Evolutionary conservation across 2,329 filamentous ascomycete genomes (phyloP).

Genomic region (Falciphora oryzae): DNA sequence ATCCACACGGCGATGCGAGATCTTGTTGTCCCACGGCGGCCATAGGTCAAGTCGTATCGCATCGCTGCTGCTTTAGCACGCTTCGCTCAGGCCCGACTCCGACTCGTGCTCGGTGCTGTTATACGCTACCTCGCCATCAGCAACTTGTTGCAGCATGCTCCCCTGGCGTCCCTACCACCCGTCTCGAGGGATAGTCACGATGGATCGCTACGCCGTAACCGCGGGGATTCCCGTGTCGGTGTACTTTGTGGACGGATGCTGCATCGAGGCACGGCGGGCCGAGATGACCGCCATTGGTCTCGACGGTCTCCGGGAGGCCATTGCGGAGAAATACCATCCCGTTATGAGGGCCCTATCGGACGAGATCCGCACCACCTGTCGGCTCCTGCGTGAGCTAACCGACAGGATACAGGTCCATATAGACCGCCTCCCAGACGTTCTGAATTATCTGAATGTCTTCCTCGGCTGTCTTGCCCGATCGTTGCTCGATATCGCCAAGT

Average conservation of each 20-base stretch:
- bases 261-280: conserved; percentile 46
- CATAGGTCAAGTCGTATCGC: background rate
- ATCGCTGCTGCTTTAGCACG: background rate
- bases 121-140: background rate
- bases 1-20: background rate
- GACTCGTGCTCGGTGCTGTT: background rate
- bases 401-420: conserved; percentile 48
- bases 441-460: conserved; percentile 50
- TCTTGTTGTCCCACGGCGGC: background rate
- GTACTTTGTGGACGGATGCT: conserved; percentile 46
- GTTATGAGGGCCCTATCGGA: conserved; percentile 42
- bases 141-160: background rate
- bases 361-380: conserved; percentile 38
- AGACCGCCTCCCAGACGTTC: conserved; percentile 41
- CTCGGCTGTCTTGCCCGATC: conserved; percentile 50
- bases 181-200: background rate
- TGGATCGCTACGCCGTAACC: conserved; percentile 6
- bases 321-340: conserved; percentile 38
- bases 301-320: conserved; percentile 39
- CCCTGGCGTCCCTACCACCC: background rate
- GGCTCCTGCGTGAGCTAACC: conserved; percentile 46
- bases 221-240: conserved; percentile 1
- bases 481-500: conserved; percentile 45
- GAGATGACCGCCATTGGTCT: conserved; percentile 42
- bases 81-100: background rate